These are phyloP conservation scores for Coriaria nepalensis DNA, from an alignment of 306 rosid species.

Conservation along the genomic window DNA sequence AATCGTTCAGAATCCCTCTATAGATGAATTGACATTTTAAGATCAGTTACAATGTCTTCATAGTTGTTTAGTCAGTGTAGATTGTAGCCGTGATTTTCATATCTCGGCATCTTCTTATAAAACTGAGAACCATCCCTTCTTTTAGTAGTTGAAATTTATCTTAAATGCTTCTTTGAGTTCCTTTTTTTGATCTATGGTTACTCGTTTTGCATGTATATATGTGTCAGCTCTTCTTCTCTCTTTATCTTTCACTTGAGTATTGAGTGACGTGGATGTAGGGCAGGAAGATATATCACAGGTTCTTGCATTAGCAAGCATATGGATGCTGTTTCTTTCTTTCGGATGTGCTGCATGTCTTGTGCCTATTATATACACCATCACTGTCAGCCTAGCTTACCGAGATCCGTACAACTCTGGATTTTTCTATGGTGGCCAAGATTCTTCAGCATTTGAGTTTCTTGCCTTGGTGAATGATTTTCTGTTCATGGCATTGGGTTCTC, in stretches of 20 bases:
- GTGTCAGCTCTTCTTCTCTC: slow-evolving; percentile 1
- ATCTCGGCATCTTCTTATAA: no score
- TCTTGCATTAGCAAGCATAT: slow-evolving; percentile 65
- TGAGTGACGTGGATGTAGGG: slow-evolving; percentile 92
- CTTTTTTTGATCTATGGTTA: background rate
- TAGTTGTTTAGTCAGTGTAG: no score
- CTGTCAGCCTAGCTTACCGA: slow-evolving; percentile 42
- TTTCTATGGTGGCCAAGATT: slow-evolving; percentile 27
- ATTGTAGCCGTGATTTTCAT: no score
- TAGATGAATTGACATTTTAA: no score
- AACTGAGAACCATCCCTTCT: no score
- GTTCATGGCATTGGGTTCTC: slow-evolving; percentile 41
- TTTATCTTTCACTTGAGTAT: slow-evolving; percentile 32
- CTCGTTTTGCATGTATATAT: no score
- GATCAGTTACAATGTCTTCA: no score
- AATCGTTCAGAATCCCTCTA: no score
- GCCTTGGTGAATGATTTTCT: slow-evolving; percentile 36
- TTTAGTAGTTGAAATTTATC: no score
- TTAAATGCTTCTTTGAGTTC: no score
- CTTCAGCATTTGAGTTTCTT: slow-evolving; percentile 28
- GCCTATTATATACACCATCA: slow-evolving; percentile 45
- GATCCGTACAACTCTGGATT: slow-evolving; percentile 32
- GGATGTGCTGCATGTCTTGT: slow-evolving; percentile 55
- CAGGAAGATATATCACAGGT: slow-evolving; percentile 94
- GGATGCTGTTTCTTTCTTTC: slow-evolving; percentile 61